Conservation (phyloP, 306 rosid species). For the Ormosia emarginata region DNA sequence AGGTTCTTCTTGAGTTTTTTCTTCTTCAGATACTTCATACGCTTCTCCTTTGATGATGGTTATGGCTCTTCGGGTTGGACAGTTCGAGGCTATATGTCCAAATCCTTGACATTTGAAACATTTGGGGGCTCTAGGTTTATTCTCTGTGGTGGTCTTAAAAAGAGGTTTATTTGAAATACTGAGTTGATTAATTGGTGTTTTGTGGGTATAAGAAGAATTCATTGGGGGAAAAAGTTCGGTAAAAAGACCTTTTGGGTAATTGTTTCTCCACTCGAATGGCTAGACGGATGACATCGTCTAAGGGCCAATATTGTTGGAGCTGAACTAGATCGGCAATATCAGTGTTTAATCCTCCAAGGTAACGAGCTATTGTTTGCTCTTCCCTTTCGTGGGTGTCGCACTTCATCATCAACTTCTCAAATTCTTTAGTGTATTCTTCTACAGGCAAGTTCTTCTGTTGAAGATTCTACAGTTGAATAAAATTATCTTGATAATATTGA, state of each 20-base stretch:
- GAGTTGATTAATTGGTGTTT: background rate
- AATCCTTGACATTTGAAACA: background rate
- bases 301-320: background rate
- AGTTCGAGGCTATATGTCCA: background rate
- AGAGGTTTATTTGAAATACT: background rate
- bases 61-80: too few species aligned
- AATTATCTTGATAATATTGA: background rate
- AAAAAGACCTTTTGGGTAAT: background rate
- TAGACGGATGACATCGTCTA: background rate
- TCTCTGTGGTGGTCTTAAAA: background rate
- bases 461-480: background rate
- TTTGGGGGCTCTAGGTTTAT: background rate
- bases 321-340: background rate
- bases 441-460: background rate
- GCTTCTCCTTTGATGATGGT: too few species aligned
- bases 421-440: too few species aligned
- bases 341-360: too few species aligned
- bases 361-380: too few species aligned
- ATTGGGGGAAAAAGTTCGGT: background rate
- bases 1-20: too few species aligned
- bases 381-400: too few species aligned
- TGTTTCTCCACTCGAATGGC: background rate
- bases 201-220: background rate
- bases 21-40: too few species aligned
- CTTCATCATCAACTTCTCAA: too few species aligned